phyloP scores from a whole-genome alignment of 306 rosid species.

The Castanea crenata region DNA sequence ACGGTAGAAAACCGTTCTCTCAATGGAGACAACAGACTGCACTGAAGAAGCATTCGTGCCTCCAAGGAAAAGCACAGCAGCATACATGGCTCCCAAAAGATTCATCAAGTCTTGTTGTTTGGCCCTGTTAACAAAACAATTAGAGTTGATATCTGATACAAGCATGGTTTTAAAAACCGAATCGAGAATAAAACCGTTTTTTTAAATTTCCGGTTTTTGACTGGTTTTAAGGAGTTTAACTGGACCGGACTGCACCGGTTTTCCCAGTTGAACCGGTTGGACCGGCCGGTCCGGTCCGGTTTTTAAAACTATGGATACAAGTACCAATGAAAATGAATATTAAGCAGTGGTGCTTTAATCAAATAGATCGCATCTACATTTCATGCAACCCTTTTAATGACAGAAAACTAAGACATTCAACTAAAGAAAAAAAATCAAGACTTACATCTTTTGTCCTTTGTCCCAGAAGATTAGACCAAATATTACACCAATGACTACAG shows the following conservation, averaged over 20 bases:
- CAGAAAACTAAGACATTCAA: background rate
- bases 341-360: background rate
- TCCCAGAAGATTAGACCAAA: constrained; percentile 69
- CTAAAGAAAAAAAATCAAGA: background rate
- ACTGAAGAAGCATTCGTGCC: constrained; percentile 47
- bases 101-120: constrained; percentile 54
- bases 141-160: background rate
- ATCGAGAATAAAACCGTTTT: no score
- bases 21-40: constrained; percentile 59
- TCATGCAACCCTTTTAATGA: background rate
- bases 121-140: constrained; percentile 29
- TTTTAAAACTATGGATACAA: no score
- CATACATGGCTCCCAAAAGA: constrained; percentile 61
- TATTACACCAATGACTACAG: constrained; percentile 37
- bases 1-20: constrained; percentile 74
- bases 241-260: no score
- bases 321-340: background rate
- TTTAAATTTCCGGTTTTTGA: no score
- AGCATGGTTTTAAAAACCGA: no score
- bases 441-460: constrained; percentile 52
- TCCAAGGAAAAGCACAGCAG: constrained; percentile 74
- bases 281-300: no score
- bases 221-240: no score
- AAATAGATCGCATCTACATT: background rate
- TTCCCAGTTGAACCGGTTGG: no score